Evolutionary conservation across 768 basidiomycete species (phyloP).

Genomic region (Tricholoma bakamatsutake): DNA sequence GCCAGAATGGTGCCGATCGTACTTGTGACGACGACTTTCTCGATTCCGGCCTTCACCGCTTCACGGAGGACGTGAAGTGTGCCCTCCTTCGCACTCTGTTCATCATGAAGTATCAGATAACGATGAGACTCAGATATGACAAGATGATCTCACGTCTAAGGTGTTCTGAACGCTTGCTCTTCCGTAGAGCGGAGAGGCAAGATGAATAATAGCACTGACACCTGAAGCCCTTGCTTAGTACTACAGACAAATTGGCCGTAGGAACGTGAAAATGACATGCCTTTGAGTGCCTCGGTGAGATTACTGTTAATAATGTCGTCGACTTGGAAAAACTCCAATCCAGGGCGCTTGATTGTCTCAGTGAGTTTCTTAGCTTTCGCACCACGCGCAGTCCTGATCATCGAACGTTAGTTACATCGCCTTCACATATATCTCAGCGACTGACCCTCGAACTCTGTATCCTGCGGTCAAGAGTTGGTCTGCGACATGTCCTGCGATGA

Average conservation of each 20-base stretch:
- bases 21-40: conserved; percentile 27
- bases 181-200: conserved; percentile 24
- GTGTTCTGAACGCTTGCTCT: conserved; percentile 13
- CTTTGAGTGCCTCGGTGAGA: conserved; percentile 14
- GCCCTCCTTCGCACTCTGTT: conserved; percentile 21
- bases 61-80: conserved; percentile 24
- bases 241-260: no score
- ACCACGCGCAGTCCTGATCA: conserved; percentile 25
- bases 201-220: conserved; percentile 36
- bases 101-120: background rate
- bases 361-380: conserved; percentile 21
- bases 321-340: conserved; percentile 23
- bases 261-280: conserved; percentile 3
- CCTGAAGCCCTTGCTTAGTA: conserved; percentile 12
- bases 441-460: conserved; percentile 17
- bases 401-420: background rate
- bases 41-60: conserved; percentile 20
- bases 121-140: background rate
- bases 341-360: conserved; percentile 19
- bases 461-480: no score
- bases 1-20: conserved; percentile 27
- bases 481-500: no score
- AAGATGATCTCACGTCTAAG: conserved; percentile 12
- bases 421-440: background rate
- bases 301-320: conserved; percentile 14